Base-by-base conservation (phyloP, 208 protist genomes). In the Trypanosoma platydactyli region DNA sequence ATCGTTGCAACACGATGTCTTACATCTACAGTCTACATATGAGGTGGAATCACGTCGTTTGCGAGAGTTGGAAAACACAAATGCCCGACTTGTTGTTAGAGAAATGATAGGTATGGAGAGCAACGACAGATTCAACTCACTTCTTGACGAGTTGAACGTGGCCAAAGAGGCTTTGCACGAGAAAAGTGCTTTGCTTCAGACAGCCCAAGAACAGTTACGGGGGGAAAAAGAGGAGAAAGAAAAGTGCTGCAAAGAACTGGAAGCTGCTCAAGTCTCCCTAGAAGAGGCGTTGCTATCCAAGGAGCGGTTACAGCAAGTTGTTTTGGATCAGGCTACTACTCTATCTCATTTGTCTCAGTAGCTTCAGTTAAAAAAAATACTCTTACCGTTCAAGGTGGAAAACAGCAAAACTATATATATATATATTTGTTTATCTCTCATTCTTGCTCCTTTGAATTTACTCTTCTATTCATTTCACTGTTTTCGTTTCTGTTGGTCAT, bases 271-370 rank as follows among this genome's bases (percentile, higher is more conserved):
- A 63, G 77, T 72, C 12, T 78, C 78, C 29, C 48, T 88, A 22
- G 59, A 64, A 33, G 87, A 86, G 18, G 76, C 73, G 4, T 66
- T 66, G 18, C 73, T 84, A 5, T 84, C 88, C 7, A 91, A 91
- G 63, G 80, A 90, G n/a, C 49, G 88, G 7, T 56, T 94, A n/a
- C 78, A 94, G 40, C 76, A 76, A 64, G 84, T 94, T 55, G 74
- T 94, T 50, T 41, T 91, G 13, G 85, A 94, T 58, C 88, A 94
- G 51, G 87, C 83, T 56, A 73, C 81, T 44, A 80, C 84, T 3
- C 67, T 94, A 15, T 86, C 83, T 24, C 76, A 79, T 56, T 75
- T 92, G 20, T 81, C 85, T 16, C 65, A 81, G 60, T 88, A 79
- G 58, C 22, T 25, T 33, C 16, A n/a, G 40, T 25, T 24, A 0